Evolutionary conservation across 2,329 filamentous ascomycete species (phyloP), one percentile per base, ranked within the genome.

Genomic region (Cyphellophora europaea): DNA sequence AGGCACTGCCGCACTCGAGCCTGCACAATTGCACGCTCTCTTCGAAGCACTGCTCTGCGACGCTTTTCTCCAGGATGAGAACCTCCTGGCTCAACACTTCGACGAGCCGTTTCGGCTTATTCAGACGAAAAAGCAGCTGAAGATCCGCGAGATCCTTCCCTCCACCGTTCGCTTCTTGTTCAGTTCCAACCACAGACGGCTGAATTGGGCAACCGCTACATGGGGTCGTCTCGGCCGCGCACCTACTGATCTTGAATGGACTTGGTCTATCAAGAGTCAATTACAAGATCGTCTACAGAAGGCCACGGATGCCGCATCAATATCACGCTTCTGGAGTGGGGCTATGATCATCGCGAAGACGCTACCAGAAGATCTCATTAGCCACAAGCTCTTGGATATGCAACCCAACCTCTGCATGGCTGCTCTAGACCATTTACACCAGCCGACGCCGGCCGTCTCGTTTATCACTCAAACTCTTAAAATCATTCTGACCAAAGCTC

Each of bases 1-100:
- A 25, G 65, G 60, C 14, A 62, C 74, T 21, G 56, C 58, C 34
- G 57, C 65, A 16, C 55, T 77, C 16, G 67, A 72, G 17, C 62
- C 71, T 2, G 64, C 73, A 17, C 76, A 84, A 5, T 72, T 93
- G 33, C 73, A 91, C 39, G 80, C 85, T 8, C 74, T 96, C 18
- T 94, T 93, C 50, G 89, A 96, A 56, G 80, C 82, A 0, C 64
- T 96, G 33, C 93, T 87, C 55, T 93, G 82, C 56, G 76, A 87
- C 46, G 71, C 81, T 1, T 86, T 93, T 53, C 67, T 95, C 41
- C 58, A 63, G 14, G 66, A 72, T 43, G 69, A 74, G 36, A 57
- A 62, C 12, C 57, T 70, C 13, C 56, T 80, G 14, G 53, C 59
- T 36, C 49, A 63, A 17, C 69, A 78, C 45, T 94, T 96, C 54